These are phyloP conservation scores for Wallacemonas sp. DNA, from an alignment of 208 protist genomes.

Conservation along the genomic window DNA sequence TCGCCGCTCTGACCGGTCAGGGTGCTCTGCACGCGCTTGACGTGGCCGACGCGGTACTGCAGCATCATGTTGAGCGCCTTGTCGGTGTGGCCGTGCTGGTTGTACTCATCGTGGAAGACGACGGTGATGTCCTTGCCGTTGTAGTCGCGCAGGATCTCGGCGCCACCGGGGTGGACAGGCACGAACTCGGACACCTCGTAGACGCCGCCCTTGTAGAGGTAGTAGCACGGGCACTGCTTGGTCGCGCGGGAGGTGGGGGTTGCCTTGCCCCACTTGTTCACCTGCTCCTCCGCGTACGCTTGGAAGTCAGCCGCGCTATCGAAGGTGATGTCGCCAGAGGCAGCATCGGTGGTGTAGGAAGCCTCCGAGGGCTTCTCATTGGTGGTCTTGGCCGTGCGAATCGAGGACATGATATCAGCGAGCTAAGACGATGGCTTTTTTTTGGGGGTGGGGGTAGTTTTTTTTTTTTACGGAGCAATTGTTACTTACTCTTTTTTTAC, in stretches of 20 bases:
- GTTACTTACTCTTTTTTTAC: not conserved
- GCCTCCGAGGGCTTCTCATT: slow-evolving; percentile 5
- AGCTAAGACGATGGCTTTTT: no score
- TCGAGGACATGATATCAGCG: slow-evolving; percentile 5
- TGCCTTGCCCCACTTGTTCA: slow-evolving; percentile 15
- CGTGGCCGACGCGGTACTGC: slow-evolving; percentile 41
- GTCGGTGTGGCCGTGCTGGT: slow-evolving; percentile 47
- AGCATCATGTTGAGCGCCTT: slow-evolving; percentile 51
- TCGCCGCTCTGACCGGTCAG: slow-evolving; percentile 5
- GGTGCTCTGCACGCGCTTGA: slow-evolving; percentile 15
- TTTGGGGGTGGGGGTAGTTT: not conserved
- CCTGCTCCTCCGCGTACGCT: slow-evolving; percentile 23
- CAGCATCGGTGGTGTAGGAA: slow-evolving; percentile 21
- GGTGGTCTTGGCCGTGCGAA: slow-evolving; percentile 1
- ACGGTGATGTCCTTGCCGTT: slow-evolving; percentile 43
- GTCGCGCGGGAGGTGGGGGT: slow-evolving; percentile 2
- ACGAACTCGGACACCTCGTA: slow-evolving; percentile 86
- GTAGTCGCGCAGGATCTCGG: slow-evolving; percentile 45
- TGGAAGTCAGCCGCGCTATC: slow-evolving; percentile 29
- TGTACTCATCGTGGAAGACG: slow-evolving; percentile 53
- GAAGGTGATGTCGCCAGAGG: slow-evolving; percentile 32
- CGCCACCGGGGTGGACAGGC: slow-evolving; percentile 72
- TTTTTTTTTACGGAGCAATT: not conserved
- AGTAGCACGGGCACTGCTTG: slow-evolving; percentile 26
- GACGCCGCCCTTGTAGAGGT: slow-evolving; percentile 57